Base-by-base conservation (phyloP, 2,329 filamentous ascomycete genomes). In the Pyricularia sp. region DNA sequence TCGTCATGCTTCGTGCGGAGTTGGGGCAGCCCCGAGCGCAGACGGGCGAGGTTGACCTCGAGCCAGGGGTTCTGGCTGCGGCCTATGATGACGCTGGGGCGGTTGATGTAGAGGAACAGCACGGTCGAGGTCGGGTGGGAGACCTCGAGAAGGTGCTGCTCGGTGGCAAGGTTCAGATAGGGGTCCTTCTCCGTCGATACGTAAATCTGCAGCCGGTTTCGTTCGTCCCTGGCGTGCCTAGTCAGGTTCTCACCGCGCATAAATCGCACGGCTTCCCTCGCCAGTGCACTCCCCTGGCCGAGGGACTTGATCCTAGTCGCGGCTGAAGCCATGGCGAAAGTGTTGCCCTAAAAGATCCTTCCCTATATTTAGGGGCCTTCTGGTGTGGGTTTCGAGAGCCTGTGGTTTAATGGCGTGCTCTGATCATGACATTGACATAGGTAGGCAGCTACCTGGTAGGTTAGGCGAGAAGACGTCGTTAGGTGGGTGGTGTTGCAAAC, bases 61-160 rank as follows among this genome's bases (percentile, higher is more conserved):
- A 91, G 82, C 94, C 93, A 99, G 64, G 94, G 94, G 74, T 99
- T 99, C 78, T 99, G 94, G 75, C 99, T 99, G 66, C 94, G 87
- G 59, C 94, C 94, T 69, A 99, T 88, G 73, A 99, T 88, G 66
- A 99, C 83, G 73, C 90, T 92, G 0, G 93, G 92, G 49, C 85
- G 77, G 77, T 99, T 97, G 71, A 86, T 84, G 78, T 97, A 99
- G 63, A 97, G 83, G 65, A 97, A 89, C 1, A 97, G 84, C 63
- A 97, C 77, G 16, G 84, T 88, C 13, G 91, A 91, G 66, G 89
- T 84, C 7, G 85, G 79, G 1, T 87, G 84, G 0, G 88, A 88
- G 65, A 86, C 85, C 70, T 90, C 86, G 8, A 97, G 84, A 33
- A 99, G 86, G 74, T 90, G 88, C 74, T 97, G 91, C 78, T 99